Conservation (phyloP, 129 eudicot species). For the Calendula officinalis region DNA sequence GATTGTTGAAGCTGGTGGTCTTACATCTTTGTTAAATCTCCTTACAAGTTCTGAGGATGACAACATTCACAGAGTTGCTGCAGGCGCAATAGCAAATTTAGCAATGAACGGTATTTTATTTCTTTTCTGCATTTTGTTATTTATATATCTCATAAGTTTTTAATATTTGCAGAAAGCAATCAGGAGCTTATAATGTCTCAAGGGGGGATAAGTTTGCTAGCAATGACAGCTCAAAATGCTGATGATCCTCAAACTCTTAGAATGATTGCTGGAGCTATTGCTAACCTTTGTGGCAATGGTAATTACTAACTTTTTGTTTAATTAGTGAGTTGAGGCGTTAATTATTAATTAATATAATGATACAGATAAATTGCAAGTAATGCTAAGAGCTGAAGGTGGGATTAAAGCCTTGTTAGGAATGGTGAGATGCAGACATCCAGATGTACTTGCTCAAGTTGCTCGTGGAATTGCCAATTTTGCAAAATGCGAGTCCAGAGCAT, state of each 20-base stretch:
- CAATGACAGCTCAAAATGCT: slow-evolving; percentile 75
- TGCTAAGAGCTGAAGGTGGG: slow-evolving; percentile 87
- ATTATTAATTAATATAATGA: background rate
- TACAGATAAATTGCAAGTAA: slow-evolving; percentile 64
- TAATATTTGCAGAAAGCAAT: slow-evolving; percentile 75
- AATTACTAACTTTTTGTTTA: background rate
- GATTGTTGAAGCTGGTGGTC: slow-evolving; percentile 96
- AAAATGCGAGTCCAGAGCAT: slow-evolving; percentile 93
- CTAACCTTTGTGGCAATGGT: slow-evolving; percentile 98
- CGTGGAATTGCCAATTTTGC: slow-evolving; percentile 96
- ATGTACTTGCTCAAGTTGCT: slow-evolving; percentile 96
- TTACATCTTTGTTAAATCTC: slow-evolving; percentile 72
- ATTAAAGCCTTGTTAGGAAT: slow-evolving; percentile 82
- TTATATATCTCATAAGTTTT: too few species aligned
- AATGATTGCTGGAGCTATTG: slow-evolving; percentile 95
- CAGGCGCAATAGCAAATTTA: slow-evolving; percentile 93
- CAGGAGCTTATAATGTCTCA: slow-evolving; percentile 95
- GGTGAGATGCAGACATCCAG: slow-evolving; percentile 93
- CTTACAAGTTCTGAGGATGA: slow-evolving; percentile 78
- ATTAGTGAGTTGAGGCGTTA: background rate
- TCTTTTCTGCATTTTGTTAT: too few species aligned
- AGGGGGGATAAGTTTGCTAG: slow-evolving; percentile 73
- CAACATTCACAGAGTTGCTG: slow-evolving; percentile 85
- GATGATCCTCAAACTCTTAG: slow-evolving; percentile 98
- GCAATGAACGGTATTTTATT: slow-evolving; percentile 76